Percentiles rank a stretch among this genome's conserved stretches.
These are phyloP conservation scores for Cytospora chrysosperma DNA, from an alignment of 2,329 filamentous ascomycete species.

Conservation along the genomic window DNA sequence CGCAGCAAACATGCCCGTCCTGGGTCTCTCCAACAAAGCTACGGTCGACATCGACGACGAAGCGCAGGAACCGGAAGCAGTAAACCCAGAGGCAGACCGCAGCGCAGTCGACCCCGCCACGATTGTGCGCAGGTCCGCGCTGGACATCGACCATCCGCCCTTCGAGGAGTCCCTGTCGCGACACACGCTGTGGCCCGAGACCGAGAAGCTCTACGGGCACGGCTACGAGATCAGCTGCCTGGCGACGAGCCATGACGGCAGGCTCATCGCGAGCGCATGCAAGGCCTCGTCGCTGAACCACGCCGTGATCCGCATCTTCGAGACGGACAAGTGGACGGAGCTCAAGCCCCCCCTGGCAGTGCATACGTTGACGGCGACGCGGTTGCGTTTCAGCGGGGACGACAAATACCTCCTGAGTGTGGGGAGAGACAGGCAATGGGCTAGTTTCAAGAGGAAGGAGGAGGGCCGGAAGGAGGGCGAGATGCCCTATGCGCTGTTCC, in stretches of 20 bases:
- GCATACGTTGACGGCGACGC: slow-evolving; percentile 82
- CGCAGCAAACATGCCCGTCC: slow-evolving; percentile 89
- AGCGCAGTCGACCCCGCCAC: slow-evolving; percentile 56
- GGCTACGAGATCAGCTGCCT: slow-evolving; percentile 94
- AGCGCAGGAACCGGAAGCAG: slow-evolving; percentile 37
- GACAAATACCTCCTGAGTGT: slow-evolving; percentile 80
- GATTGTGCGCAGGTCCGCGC: slow-evolving; percentile 56
- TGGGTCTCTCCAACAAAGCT: slow-evolving; percentile 95
- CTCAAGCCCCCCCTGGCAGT: slow-evolving; percentile 78
- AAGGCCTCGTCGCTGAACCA: slow-evolving; percentile 91
- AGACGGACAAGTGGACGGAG: slow-evolving; percentile 85
- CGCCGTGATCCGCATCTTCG: slow-evolving; percentile 88
- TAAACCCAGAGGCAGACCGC: slow-evolving; percentile 44
- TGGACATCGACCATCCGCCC: slow-evolving; percentile 72
- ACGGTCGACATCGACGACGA: slow-evolving; percentile 60
- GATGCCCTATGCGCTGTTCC: slow-evolving; percentile 54
- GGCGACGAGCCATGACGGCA: slow-evolving; percentile 71
- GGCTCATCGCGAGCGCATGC: slow-evolving; percentile 84
- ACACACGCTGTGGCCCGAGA: slow-evolving; percentile 92
- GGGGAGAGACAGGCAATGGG: slow-evolving; percentile 89
- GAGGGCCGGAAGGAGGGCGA: slow-evolving; percentile 31
- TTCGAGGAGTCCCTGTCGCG: slow-evolving; percentile 86
- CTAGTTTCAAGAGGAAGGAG: slow-evolving; percentile 63
- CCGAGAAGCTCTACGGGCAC: slow-evolving; percentile 95
- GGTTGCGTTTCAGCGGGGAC: slow-evolving; percentile 75